Base-by-base conservation (phyloP, 1,284 basidiomycete species). In the Exobasidium rhododendri region DNA sequence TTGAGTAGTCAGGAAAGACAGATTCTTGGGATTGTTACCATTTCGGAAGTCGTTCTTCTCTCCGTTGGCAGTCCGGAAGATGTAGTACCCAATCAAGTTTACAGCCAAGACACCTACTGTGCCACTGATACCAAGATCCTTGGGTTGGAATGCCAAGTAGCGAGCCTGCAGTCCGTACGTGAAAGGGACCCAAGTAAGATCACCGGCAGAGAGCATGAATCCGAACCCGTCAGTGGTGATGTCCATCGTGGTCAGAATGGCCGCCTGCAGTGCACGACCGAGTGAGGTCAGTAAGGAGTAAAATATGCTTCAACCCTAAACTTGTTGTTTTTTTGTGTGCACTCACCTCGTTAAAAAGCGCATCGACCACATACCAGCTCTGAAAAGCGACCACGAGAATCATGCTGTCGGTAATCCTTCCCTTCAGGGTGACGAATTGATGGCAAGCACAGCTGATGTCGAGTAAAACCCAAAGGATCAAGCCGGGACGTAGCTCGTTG, bases 201-300 rank as follows among this genome's bases (percentile, higher is more conserved):
- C 93, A 51, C 94, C 96, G 54, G 96, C 87, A 2, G 91, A 83
- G 31, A 99, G 88, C 96, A 98, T 99, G 85, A 94, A 97, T 5
- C 96, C 96, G 73, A 98, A 97, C 3, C 94, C 94, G 73, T 99
- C 96, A 29, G 91, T 92, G 6, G 89, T 94, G 77, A 98, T 96
- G 80, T 98, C 94, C 92, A 98, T 97, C 20, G 91, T 93, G 7
- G 91, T 94, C 66, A 98, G 85, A 74, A 98, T 87, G 10, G 90
- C 88, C 22, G 82, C 58, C 64, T 77, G 6, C 5, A 13, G 26
- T 13, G 60, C 11, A 46, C 26, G 26, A 45, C 7, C 5, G 28
- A 3, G 28, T n/a, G 22, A 50, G 20, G 32, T 4, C 26, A 46
- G 57, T 50, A n/a, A 63, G 30, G 14, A 63, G 2, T 26, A 50